phyloP scores from a whole-genome alignment of 495 filamentous ascomycete genomes.

The Pseudevernia furfuracea region DNA sequence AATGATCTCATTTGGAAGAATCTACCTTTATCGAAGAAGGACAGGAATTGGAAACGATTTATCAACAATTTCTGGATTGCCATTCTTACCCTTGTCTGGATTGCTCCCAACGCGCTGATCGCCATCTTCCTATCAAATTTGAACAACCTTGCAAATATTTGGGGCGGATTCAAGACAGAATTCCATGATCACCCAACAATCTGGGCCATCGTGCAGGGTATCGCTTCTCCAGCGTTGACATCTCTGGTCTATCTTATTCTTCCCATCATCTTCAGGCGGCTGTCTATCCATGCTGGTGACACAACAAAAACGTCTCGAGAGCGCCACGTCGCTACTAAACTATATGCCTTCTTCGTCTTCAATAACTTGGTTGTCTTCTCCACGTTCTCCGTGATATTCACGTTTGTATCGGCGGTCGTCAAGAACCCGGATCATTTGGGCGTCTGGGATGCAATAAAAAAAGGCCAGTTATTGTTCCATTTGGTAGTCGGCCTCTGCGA shows the following conservation, averaged over 20 bases:
- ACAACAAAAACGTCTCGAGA: slow-evolving; percentile 86
- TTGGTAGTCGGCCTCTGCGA: slow-evolving; percentile 63
- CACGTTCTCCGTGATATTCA: slow-evolving; percentile 73
- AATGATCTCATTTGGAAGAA: slow-evolving; percentile 97
- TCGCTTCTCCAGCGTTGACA: slow-evolving; percentile 81
- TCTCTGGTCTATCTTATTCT: slow-evolving; percentile 84
- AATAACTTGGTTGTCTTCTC: slow-evolving; percentile 96
- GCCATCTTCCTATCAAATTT: slow-evolving; percentile 88
- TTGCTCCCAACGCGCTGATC: slow-evolving; percentile 91
- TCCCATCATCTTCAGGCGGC: slow-evolving; percentile 81
- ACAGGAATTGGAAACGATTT: slow-evolving; percentile 62
- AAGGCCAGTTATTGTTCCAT: slow-evolving; percentile 51
- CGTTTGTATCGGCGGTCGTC: slow-evolving; percentile 58
- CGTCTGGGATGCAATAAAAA: slow-evolving; percentile 60
- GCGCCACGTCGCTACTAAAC: slow-evolving; percentile 81
- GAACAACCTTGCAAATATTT: slow-evolving; percentile 68
- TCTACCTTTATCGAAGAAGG: slow-evolving; percentile 57
- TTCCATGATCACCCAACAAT: slow-evolving; percentile 51
- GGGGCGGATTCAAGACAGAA: slow-evolving; percentile 63
- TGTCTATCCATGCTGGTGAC: slow-evolving; percentile 74
- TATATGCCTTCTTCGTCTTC: slow-evolving; percentile 96
- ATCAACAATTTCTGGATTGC: slow-evolving; percentile 77
- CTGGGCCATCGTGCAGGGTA: slow-evolving; percentile 91
- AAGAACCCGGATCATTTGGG: slow-evolving; percentile 39
- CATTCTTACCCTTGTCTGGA: slow-evolving; percentile 76